A percentile compares a stretch with the other conserved stretches of the same genome.
Evolutionary conservation across 192 early-diverging fungal species (phyloP).

Genomic region (Mortierella hygrophila): DNA sequence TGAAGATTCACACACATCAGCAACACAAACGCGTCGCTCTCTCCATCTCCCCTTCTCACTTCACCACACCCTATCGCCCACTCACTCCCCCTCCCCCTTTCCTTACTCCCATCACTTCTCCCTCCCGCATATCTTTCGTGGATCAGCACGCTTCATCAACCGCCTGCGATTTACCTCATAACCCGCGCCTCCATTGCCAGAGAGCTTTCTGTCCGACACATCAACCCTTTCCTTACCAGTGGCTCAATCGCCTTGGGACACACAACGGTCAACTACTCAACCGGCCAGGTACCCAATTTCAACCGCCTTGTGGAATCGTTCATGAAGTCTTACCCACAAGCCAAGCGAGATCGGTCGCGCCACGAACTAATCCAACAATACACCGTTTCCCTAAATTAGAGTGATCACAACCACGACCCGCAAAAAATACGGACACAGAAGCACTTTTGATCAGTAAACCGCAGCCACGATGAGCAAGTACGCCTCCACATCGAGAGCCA

Average conservation of each 20-base stretch:
- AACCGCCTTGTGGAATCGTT: background rate
- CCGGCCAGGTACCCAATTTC: background rate
- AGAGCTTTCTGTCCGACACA: background rate
- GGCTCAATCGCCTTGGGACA: conserved; percentile 1
- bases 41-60: background rate
- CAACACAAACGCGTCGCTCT: background rate
- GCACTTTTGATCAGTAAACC: background rate
- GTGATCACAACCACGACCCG: background rate
- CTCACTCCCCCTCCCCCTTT: background rate
- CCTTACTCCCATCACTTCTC: background rate
- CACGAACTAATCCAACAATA: background rate
- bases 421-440: background rate
- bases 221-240: background rate
- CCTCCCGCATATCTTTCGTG: background rate
- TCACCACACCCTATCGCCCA: background rate
- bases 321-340: background rate
- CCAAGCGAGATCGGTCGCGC: background rate
- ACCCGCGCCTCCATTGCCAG: background rate
- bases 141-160: background rate
- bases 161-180: background rate
- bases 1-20: background rate
- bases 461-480: background rate
- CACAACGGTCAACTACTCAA: background rate
- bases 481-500: background rate
- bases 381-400: background rate